Conservation (phyloP, 1,139 yeast genomes). For the Yamadazyma spencermartinsiae region DNA sequence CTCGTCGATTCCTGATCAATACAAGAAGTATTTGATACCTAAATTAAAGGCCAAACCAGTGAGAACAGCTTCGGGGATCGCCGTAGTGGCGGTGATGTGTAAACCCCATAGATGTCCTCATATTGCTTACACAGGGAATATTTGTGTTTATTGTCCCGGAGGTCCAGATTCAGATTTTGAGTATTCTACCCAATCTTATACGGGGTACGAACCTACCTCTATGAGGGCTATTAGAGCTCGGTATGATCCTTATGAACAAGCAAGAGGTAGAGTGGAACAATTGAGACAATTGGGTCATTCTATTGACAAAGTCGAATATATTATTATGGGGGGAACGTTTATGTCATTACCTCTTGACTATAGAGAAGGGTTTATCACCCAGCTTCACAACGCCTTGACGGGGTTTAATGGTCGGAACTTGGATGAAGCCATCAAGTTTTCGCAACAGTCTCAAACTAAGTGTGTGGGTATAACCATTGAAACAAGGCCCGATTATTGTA, state of each 20-base stretch:
- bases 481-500: conserved; percentile 98
- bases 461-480: conserved; percentile 99
- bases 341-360: conserved; percentile 92
- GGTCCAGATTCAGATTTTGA: conserved; percentile 99
- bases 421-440: conserved; percentile 86
- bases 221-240: conserved; percentile 98
- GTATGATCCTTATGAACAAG: conserved; percentile 98
- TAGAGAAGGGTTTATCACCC: conserved; percentile 84
- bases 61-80: conserved; percentile 97
- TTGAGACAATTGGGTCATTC: conserved; percentile 93
- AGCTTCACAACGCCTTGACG: conserved; percentile 90
- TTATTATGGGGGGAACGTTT: conserved; percentile 98
- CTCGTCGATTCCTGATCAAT: conserved; percentile 93
- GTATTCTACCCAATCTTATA: conserved; percentile 95
- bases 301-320: conserved; percentile 95
- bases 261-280: conserved; percentile 96
- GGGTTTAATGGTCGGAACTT: conserved; percentile 88
- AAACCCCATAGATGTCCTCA: conserved; percentile 99
- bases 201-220: conserved; percentile 98
- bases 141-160: conserved; percentile 98
- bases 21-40: conserved; percentile 87
- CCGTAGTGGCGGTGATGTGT: conserved; percentile 99
- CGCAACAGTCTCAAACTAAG: conserved; percentile 93
- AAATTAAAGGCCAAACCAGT: conserved; percentile 97
- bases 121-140: conserved; percentile 97